Evolutionary conservation across 2,329 filamentous ascomycete genomes (phyloP).

Genomic region (Biscogniauxia marginata): DNA sequence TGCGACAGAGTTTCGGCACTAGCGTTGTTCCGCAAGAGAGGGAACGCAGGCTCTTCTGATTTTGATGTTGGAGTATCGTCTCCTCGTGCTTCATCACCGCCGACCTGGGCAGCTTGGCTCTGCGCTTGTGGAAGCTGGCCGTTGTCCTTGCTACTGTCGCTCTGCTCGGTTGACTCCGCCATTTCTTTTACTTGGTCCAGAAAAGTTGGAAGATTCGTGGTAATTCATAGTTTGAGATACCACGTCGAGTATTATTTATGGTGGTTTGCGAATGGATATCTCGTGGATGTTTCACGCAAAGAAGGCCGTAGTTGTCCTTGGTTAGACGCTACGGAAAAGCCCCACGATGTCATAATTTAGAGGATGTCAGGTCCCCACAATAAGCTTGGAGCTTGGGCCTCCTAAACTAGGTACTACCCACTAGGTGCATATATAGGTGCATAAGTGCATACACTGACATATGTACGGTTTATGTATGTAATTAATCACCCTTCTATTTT

Average conservation of each 20-base stretch:
- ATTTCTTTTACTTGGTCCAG: constrained; percentile 11
- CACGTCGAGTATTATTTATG: not conserved
- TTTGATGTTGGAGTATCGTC: constrained; percentile 8
- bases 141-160: constrained; percentile 16
- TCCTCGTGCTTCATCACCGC: constrained; percentile 5
- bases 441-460: too few species aligned
- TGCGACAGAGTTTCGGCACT: constrained; percentile 36
- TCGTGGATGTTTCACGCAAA: too few species aligned
- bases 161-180: constrained; percentile 24
- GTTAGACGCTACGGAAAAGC: not conserved
- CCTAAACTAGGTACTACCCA: not conserved
- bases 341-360: not conserved
- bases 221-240: not conserved
- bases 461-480: too few species aligned
- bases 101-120: constrained; percentile 13
- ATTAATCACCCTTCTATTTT: too few species aligned
- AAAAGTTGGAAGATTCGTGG: not conserved
- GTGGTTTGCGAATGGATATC: not conserved
- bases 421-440: too few species aligned
- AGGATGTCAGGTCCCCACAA: not conserved
- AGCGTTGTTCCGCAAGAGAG: constrained; percentile 42
- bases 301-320: too few species aligned
- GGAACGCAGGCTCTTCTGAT: constrained; percentile 34
- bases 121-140: constrained; percentile 16
- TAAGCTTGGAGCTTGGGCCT: constrained; percentile 1